Evolutionary conservation across 2,329 filamentous ascomycete species (phyloP).

Genomic region (Intubia oerlemansii): DNA sequence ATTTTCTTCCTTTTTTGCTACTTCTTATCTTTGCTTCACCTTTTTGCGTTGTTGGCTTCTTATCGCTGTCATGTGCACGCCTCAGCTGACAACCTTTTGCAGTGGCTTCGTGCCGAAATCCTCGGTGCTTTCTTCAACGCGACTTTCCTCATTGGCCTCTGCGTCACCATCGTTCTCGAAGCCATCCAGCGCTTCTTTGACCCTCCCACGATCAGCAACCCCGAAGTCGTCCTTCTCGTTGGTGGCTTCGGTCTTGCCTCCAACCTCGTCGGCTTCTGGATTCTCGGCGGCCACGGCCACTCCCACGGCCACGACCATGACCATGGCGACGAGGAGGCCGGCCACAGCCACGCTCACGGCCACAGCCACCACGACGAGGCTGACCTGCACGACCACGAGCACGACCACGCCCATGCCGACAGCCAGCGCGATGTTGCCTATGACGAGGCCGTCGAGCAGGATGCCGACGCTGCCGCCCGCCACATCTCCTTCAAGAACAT

Average conservation of each 20-base stretch:
- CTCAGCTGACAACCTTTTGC: conserved; percentile 2
- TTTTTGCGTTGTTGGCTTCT: neutral
- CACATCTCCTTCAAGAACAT: conserved; percentile 18
- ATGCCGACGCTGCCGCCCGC: conserved; percentile 14
- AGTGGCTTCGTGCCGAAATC: conserved; percentile 96
- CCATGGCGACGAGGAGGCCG: conserved; percentile 15
- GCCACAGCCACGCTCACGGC: conserved; percentile 17
- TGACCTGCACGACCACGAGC: conserved; percentile 13
- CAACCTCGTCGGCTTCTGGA: conserved; percentile 71
- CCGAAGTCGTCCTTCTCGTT: conserved; percentile 72
- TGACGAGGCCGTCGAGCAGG: conserved; percentile 16
- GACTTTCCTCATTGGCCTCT: conserved; percentile 90
- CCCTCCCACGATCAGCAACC: conserved; percentile 68
- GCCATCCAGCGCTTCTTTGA: conserved; percentile 83
- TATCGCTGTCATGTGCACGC: too few relatives aligned
- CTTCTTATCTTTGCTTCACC: neutral
- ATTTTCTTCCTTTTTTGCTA: too few relatives aligned
- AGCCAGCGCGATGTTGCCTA: conserved; percentile 30
- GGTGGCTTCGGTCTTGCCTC: conserved; percentile 70
- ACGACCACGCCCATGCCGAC: conserved; percentile 11
- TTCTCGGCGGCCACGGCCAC: conserved; percentile 88
- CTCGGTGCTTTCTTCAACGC: conserved; percentile 92
- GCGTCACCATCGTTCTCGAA: conserved; percentile 89
- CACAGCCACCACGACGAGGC: conserved; percentile 21
- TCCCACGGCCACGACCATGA: conserved; percentile 37